Evolutionary conservation across 441 rosid genomes (phyloP).

Genomic region (Rhodomyrtus psidioides): DNA sequence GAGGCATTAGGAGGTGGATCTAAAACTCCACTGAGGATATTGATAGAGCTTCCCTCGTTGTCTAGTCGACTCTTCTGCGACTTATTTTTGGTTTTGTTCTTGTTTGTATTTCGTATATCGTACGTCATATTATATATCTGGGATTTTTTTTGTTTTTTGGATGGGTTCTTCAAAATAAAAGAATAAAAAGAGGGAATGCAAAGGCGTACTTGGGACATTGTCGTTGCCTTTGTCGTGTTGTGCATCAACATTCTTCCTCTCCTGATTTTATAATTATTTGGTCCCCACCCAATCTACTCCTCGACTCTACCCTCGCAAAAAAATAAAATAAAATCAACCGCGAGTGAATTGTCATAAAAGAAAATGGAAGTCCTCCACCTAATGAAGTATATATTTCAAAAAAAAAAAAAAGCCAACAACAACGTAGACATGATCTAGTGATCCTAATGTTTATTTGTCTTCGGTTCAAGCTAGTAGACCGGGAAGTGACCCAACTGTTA

Average conservation of each 20-base stretch:
- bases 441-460: neutral
- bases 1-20: slow-evolving; percentile 21
- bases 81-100: neutral
- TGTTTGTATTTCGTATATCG: neutral
- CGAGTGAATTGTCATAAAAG: neutral
- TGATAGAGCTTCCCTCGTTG: slow-evolving; percentile 23
- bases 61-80: neutral
- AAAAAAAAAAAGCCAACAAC: too few relatives aligned
- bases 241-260: slow-evolving; percentile 46
- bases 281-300: slow-evolving; percentile 1
- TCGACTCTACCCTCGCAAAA: neutral
- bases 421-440: neutral
- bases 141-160: slow-evolving; percentile 16
- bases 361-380: neutral
- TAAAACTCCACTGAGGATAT: slow-evolving; percentile 26
- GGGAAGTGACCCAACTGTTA: too few relatives aligned
- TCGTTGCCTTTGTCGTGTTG: slow-evolving; percentile 43
- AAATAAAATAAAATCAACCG: neutral
- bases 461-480: too few relatives aligned
- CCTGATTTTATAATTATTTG: slow-evolving; percentile 6
- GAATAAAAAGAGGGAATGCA: neutral
- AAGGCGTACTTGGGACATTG: slow-evolving; percentile 32
- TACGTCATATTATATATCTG: neutral
- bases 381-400: neutral
- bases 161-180: too few relatives aligned